These are phyloP conservation scores for Tuber umbilicatum DNA, from an alignment of 495 filamentous ascomycete genomes.

Conservation along the genomic window DNA sequence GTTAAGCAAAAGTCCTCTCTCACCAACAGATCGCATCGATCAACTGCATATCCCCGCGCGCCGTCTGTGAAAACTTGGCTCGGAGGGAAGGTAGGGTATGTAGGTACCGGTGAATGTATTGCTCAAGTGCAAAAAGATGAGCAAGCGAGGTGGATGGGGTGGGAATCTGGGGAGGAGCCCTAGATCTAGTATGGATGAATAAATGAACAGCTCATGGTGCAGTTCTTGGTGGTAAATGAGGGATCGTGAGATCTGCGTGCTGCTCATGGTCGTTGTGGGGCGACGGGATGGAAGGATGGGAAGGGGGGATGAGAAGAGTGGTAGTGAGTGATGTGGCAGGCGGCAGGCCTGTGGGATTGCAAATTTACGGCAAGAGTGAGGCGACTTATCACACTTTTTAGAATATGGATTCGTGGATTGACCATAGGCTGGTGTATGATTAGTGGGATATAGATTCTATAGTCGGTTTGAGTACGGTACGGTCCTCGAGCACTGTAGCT, in stretches of 20 bases:
- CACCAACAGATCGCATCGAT: background rate
- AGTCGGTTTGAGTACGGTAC: background rate
- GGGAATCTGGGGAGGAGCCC: constrained; percentile 1
- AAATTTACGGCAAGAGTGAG: background rate
- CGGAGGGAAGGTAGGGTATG: background rate
- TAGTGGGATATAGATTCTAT: background rate
- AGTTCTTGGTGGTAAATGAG: background rate
- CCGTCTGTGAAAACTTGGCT: background rate
- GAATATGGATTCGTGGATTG: background rate
- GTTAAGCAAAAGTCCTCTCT: background rate
- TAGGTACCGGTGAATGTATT: background rate
- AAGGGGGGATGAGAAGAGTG: background rate
- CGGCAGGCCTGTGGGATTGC: background rate
- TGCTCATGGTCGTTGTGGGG: background rate
- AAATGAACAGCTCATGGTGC: constrained; percentile 3
- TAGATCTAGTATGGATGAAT: background rate
- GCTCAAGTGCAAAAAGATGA: background rate
- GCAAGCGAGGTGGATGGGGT: background rate
- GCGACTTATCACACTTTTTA: background rate
- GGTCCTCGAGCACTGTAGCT: background rate
- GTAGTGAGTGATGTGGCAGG: constrained; percentile 2
- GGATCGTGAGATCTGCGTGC: background rate
- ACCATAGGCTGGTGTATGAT: background rate
- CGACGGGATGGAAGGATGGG: background rate
- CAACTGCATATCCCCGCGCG: background rate